phyloP scores from a whole-genome alignment of 2,329 filamentous ascomycete genomes.

The Aspergillus transmontanensis region DNA sequence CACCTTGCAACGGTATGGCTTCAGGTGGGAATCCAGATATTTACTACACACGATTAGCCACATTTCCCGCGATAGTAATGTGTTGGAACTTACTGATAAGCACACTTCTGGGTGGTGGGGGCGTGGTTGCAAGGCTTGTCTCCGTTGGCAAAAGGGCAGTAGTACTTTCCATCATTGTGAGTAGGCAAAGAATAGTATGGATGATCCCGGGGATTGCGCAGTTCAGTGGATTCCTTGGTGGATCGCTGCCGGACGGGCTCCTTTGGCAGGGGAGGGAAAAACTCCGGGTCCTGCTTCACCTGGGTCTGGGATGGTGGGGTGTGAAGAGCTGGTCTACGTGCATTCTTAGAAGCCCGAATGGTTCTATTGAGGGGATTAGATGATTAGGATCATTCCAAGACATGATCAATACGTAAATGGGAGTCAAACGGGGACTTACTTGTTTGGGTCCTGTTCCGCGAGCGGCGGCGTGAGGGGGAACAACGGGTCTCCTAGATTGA shows the following conservation, averaged over 20 bases:
- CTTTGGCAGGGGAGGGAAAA: constrained; percentile 38
- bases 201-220: constrained; percentile 45
- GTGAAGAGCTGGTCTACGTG: constrained; percentile 39
- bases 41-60: constrained; percentile 63
- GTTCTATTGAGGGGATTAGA: constrained; percentile 32
- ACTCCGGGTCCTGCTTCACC: constrained; percentile 41
- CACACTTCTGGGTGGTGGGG: constrained; percentile 96
- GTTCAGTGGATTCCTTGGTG: constrained; percentile 40
- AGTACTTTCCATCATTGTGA: constrained; percentile 75
- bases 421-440: constrained; percentile 31
- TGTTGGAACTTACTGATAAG: constrained; percentile 81
- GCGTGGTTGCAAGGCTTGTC: constrained; percentile 79
- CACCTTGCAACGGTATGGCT: constrained; percentile 93
- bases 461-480: constrained; percentile 43
- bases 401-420: background rate
- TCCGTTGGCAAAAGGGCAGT: constrained; percentile 80
- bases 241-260: constrained; percentile 37
- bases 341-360: constrained; percentile 41
- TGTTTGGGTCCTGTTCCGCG: constrained; percentile 44
- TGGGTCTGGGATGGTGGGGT: constrained; percentile 34
- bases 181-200: constrained; percentile 46
- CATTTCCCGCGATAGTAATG: constrained; percentile 5
- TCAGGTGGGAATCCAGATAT: constrained; percentile 94
- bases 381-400: constrained; percentile 12
- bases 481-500: constrained; percentile 42